These are phyloP conservation scores for Astrephomene gubernaculifera DNA, from an alignment of 139 green algal genomes.

Conservation along the genomic window DNA sequence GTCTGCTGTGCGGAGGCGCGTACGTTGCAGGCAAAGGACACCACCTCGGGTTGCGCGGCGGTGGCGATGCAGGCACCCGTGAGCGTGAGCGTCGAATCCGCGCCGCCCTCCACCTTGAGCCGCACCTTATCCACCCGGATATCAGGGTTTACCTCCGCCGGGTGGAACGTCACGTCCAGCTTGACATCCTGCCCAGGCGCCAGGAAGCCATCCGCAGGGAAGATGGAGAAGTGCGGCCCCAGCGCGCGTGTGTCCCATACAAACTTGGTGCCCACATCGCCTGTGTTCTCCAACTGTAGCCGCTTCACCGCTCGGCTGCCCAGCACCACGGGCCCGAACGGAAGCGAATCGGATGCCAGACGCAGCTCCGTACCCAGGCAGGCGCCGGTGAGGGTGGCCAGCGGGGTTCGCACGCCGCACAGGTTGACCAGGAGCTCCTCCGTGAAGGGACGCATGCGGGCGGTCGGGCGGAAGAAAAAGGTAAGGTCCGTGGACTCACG, in stretches of 20 bases:
- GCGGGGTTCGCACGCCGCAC: conserved; percentile 54
- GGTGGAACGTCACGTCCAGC: conserved; percentile 88
- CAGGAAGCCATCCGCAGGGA: conserved; percentile 76
- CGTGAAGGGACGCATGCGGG: conserved; percentile 66
- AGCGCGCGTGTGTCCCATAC: conserved; percentile 65
- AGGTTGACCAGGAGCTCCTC: conserved; percentile 70
- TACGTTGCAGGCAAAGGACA: conserved; percentile 72
- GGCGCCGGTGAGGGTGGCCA: conserved; percentile 75
- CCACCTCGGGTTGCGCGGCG: conserved; percentile 50
- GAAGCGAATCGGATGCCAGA: conserved; percentile 76
- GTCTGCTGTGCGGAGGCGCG: conserved; percentile 54
- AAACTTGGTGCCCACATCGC: conserved; percentile 81
- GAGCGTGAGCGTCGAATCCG: conserved; percentile 71
- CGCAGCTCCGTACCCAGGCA: conserved; percentile 78
- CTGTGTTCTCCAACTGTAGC: conserved; percentile 82
- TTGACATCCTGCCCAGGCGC: conserved; percentile 76
- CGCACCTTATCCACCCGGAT: conserved; percentile 70
- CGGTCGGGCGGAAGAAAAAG: conserved; percentile 64
- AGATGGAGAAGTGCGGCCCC: conserved; percentile 73
- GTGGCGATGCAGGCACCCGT: conserved; percentile 74
- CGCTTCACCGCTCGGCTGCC: conserved; percentile 72
- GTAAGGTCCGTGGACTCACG: conserved; percentile 70
- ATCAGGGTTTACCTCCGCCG: conserved; percentile 65
- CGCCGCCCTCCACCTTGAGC: conserved; percentile 48
- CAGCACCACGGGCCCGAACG: conserved; percentile 80